These are phyloP conservation scores for Rhodotorula glutinis DNA, from an alignment of 1,284 basidiomycete species.

Conservation along the genomic window DNA sequence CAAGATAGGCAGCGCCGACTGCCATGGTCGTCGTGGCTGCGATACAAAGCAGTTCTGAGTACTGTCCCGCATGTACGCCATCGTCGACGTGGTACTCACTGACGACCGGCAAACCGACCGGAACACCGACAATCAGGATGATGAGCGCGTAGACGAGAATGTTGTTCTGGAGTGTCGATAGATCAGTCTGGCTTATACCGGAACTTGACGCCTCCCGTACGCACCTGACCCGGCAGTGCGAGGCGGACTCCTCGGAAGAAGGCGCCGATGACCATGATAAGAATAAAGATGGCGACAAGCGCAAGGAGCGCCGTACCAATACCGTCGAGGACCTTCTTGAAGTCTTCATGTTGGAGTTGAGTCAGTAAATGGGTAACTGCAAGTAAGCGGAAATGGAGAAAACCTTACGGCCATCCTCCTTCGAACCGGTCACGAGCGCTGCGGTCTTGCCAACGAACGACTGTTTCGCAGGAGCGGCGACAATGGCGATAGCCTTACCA, in stretches of 20 bases:
- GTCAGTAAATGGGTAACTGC: too few species aligned
- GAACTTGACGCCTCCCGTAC: too few species aligned
- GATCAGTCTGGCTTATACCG: too few species aligned
- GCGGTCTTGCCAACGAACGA: slow-evolving; percentile 56
- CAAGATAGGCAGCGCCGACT: slow-evolving; percentile 59
- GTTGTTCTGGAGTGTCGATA: slow-evolving; percentile 49
- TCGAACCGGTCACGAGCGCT: slow-evolving; percentile 51
- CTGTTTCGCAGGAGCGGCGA: slow-evolving; percentile 54
- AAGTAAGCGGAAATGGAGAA: too few species aligned
- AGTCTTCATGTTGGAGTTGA: slow-evolving; percentile 43
- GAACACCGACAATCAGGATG: slow-evolving; percentile 56
- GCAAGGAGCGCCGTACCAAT: slow-evolving; percentile 57
- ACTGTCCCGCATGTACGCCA: background rate
- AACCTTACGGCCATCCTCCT: slow-evolving; percentile 50
- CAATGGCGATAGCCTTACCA: slow-evolving; percentile 54
- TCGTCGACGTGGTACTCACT: slow-evolving; percentile 53
- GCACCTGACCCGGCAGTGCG: slow-evolving; percentile 43
- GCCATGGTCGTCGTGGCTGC: slow-evolving; percentile 42
- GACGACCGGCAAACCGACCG: slow-evolving; percentile 57
- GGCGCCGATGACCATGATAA: slow-evolving; percentile 54
- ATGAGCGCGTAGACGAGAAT: slow-evolving; percentile 53
- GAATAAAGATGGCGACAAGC: slow-evolving; percentile 55
- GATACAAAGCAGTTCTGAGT: background rate
- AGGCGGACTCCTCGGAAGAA: slow-evolving; percentile 51
- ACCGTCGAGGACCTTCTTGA: slow-evolving; percentile 55